Conservation (phyloP, 176 grass and related monocot species). For the Phyllostachys edulis region DNA sequence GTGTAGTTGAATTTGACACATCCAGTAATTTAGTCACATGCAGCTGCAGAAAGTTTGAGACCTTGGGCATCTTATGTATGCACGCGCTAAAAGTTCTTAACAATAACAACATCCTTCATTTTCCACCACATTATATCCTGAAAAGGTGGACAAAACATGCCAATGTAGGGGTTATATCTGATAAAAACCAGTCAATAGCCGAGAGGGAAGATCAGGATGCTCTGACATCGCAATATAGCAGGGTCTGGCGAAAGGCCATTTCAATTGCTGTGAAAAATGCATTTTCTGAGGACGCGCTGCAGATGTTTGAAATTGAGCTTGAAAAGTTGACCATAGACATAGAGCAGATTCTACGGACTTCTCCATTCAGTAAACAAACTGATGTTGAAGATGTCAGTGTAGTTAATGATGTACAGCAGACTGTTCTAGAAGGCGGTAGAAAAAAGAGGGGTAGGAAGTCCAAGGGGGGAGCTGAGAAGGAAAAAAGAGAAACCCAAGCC, state of each 20-base stretch:
- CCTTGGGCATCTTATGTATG: constrained; percentile 47
- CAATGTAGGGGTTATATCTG: constrained; percentile 35
- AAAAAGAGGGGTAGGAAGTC: constrained; percentile 36
- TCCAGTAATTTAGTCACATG: constrained; percentile 43
- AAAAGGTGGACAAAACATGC: constrained; percentile 58
- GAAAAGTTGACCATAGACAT: constrained; percentile 42
- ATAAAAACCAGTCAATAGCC: constrained; percentile 10
- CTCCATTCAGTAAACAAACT: constrained; percentile 33
- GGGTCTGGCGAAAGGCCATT: constrained; percentile 47
- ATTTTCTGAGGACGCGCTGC: constrained; percentile 41
- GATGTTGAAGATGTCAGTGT: constrained; percentile 35
- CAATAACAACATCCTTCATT: constrained; percentile 46
- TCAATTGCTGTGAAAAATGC: constrained; percentile 48
- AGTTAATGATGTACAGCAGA: constrained; percentile 20
- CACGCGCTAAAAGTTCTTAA: constrained; percentile 54
- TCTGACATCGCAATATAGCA: constrained; percentile 27
- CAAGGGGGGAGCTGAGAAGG: constrained; percentile 20
- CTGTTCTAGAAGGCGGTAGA: constrained; percentile 14
- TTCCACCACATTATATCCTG: constrained; percentile 48
- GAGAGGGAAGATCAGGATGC: constrained; percentile 27
- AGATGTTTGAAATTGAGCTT: constrained; percentile 47
- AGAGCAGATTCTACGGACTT: constrained; percentile 36
- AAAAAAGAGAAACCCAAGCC: constrained; percentile 38
- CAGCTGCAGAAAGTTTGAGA: constrained; percentile 58
- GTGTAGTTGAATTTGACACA: constrained; percentile 44